A percentile compares a stretch with the other conserved stretches of the same genome.
These are phyloP conservation scores for Trichoderma pleuroti DNA, from an alignment of 2,329 filamentous ascomycete genomes.

Conservation along the genomic window DNA sequence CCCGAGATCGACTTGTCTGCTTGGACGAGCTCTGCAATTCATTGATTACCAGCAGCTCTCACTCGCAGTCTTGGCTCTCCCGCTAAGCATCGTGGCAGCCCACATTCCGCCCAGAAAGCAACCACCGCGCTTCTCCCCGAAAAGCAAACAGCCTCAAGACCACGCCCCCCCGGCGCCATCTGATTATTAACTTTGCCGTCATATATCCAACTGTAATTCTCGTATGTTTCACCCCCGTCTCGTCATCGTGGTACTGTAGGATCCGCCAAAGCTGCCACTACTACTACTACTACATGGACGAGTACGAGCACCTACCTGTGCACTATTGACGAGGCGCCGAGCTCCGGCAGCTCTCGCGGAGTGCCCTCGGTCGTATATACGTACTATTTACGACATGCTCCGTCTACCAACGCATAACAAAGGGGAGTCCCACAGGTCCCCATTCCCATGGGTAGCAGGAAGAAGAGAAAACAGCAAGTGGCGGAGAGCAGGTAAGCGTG, in stretches of 20 bases:
- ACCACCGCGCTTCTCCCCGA: neutral
- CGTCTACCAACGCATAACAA: constrained; percentile 13
- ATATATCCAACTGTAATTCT: neutral
- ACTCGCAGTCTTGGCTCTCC: neutral
- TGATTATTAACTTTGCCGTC: neutral
- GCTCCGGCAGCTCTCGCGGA: constrained; percentile 6
- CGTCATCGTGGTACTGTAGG: neutral
- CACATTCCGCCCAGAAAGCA: constrained; percentile 1
- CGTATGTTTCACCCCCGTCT: neutral
- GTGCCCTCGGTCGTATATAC: constrained; percentile 17
- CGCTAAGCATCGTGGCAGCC: neutral
- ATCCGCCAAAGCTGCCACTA: neutral
- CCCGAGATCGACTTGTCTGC: neutral
- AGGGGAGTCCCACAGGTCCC: constrained; percentile 10
- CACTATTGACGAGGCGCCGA: neutral
- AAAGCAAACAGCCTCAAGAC: neutral
- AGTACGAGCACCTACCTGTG: neutral
- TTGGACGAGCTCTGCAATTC: neutral
- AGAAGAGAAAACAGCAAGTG: neutral
- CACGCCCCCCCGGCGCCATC: neutral
- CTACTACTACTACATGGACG: neutral
- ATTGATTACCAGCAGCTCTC: neutral
- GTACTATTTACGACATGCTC: constrained; percentile 8
- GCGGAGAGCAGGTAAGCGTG: neutral
- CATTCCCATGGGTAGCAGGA: constrained; percentile 3